These are phyloP conservation scores for Microbotryum scabiosae DNA, from an alignment of 1,284 basidiomycete genomes.

Conservation along the genomic window DNA sequence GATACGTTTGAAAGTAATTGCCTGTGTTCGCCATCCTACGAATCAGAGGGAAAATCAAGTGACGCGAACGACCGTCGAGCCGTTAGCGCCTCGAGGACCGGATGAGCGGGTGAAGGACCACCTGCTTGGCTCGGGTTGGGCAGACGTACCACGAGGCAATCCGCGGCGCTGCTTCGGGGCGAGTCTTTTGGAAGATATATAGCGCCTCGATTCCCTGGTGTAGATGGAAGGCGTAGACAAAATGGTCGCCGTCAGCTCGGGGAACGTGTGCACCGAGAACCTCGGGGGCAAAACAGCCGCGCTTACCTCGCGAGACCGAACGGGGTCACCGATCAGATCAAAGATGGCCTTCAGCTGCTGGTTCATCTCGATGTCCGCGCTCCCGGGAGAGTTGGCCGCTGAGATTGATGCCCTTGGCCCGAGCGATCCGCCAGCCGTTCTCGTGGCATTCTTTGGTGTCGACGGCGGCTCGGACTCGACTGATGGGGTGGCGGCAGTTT, in stretches of 20 bases:
- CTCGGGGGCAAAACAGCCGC: slow-evolving; percentile 40
- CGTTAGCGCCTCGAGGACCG: background rate
- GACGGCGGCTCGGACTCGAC: background rate
- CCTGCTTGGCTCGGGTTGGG: background rate
- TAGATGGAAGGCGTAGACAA: background rate
- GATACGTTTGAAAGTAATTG: slow-evolving; percentile 43
- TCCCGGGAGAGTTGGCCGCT: slow-evolving; percentile 7
- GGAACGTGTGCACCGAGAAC: background rate
- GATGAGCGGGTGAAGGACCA: background rate
- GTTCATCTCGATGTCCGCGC: slow-evolving; percentile 31
- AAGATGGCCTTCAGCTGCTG: slow-evolving; percentile 68
- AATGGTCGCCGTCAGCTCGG: too few relatives aligned
- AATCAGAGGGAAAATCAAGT: background rate
- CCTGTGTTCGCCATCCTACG: slow-evolving; percentile 42
- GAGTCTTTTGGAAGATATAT: slow-evolving; percentile 84
- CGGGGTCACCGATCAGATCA: slow-evolving; percentile 72
- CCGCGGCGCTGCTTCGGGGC: slow-evolving; percentile 76
- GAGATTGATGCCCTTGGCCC: background rate
- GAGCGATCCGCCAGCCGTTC: slow-evolving; percentile 2
- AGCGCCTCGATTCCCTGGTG: slow-evolving; percentile 76
- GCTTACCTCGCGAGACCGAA: slow-evolving; percentile 62
- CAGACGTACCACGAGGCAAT: slow-evolving; percentile 46
- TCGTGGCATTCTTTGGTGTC: background rate
- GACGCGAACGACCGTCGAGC: background rate
- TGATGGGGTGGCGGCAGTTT: too few relatives aligned